These are phyloP conservation scores for Physaria fendleri DNA, from an alignment of 345 rosid genomes.

Conservation along the genomic window DNA sequence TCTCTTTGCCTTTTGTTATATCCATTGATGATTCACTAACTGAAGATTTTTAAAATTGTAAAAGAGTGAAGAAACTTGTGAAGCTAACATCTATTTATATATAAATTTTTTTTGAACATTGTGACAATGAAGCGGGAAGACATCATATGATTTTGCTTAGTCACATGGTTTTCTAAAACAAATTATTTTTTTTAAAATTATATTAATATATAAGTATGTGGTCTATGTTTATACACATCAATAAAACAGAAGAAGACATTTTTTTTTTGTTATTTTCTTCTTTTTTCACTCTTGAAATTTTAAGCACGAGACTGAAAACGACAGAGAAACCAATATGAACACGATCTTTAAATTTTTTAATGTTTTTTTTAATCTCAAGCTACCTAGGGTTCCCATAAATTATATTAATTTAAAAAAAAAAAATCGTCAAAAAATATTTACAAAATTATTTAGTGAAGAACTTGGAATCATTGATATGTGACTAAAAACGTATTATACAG, in stretches of 20 bases:
- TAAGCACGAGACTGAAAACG: slow-evolving; percentile 1
- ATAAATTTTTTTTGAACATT: neutral
- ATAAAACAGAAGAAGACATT: neutral
- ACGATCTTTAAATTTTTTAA: too few species aligned
- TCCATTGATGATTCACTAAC: slow-evolving; percentile 5
- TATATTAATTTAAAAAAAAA: too few species aligned
- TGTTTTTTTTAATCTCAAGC: neutral
- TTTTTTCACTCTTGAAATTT: slow-evolving; percentile 3
- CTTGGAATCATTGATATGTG: too few species aligned
- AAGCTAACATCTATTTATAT: neutral
- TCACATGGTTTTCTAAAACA: neutral
- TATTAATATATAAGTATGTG: neutral
- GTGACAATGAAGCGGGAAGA: neutral
- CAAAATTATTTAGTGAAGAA: too few species aligned
- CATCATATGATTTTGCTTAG: slow-evolving; percentile 1
- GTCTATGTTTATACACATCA: neutral
- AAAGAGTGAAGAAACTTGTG: neutral
- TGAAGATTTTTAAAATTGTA: neutral
- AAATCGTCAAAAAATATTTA: too few species aligned
- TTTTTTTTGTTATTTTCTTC: neutral
- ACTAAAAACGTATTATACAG: too few species aligned
- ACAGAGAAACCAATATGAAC: neutral
- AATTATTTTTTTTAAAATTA: neutral
- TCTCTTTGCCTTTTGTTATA: neutral
- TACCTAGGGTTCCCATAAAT: neutral